Evolutionary conservation across 805 yeast species (phyloP).

Genomic region (Starmerella tilneyi): DNA sequence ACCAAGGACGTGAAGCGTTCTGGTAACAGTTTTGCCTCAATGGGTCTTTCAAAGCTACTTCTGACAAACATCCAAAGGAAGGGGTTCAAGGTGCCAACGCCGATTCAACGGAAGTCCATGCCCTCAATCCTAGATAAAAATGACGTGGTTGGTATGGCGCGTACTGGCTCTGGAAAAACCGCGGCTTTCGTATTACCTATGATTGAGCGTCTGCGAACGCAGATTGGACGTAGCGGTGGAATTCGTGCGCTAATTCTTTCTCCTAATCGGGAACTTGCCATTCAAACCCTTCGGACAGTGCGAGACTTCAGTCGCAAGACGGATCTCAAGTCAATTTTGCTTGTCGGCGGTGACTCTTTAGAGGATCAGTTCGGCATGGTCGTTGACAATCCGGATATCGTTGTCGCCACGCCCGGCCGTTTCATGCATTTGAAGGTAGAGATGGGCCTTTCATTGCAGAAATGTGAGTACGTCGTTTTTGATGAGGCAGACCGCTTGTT

Average conservation of each 20-base stretch:
- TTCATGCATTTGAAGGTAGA: constrained; percentile 91
- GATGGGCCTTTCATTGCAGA: constrained; percentile 75
- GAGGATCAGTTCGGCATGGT: constrained; percentile 90
- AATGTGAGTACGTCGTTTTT: constrained; percentile 82
- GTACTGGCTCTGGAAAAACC: constrained; percentile 98
- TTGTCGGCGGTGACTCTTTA: constrained; percentile 97
- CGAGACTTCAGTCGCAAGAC: constrained; percentile 80
- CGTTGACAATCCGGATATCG: constrained; percentile 89
- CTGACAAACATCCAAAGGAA: constrained; percentile 62
- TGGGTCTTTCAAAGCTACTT: constrained; percentile 70
- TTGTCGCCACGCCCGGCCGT: constrained; percentile 96
- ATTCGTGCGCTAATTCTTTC: constrained; percentile 79
- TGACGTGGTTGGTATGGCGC: constrained; percentile 98
- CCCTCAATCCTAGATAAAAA: constrained; percentile 78
- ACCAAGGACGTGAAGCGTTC: constrained; percentile 27
- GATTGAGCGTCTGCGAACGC: constrained; percentile 41
- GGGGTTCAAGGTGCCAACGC: constrained; percentile 93
- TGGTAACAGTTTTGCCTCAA: constrained; percentile 72
- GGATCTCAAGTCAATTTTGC: constrained; percentile 64
- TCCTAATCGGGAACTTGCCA: constrained; percentile 92
- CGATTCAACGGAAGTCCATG: constrained; percentile 91
- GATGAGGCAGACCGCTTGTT: constrained; percentile 96
- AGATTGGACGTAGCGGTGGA: constrained; percentile 43
- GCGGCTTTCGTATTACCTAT: constrained; percentile 92
- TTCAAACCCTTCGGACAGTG: constrained; percentile 80